These are phyloP conservation scores for Inonotus hispidus DNA, from an alignment of 1,284 basidiomycete species.

Conservation along the genomic window DNA sequence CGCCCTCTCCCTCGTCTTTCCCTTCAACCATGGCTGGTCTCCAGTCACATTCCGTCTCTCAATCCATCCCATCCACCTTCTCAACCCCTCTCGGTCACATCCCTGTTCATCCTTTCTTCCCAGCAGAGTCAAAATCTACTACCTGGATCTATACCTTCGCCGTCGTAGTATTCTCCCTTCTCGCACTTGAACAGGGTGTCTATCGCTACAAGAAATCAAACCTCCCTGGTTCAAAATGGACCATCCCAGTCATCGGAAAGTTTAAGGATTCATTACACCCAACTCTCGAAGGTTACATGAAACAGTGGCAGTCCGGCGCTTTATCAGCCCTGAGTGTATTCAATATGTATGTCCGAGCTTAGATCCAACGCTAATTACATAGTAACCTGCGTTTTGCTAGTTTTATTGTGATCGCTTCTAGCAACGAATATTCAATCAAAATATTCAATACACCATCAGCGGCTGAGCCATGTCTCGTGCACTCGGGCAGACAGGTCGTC, in stretches of 20 bases:
- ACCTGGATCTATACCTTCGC: conserved; percentile 64
- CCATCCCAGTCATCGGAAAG: conserved; percentile 91
- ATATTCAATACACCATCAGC: conserved; percentile 88
- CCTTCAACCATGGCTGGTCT: conserved; percentile 1
- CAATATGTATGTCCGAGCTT: conserved; percentile 73
- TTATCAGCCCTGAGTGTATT: conserved; percentile 89
- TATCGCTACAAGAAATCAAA: conserved; percentile 85
- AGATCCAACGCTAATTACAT: conserved; percentile 6
- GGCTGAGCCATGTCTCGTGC: conserved; percentile 91
- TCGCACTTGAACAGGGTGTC: conserved; percentile 76
- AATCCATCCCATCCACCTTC: conserved; percentile 7
- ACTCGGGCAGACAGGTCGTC: conserved; percentile 88
- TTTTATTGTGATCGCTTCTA: conserved; percentile 95
- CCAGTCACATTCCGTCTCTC: conserved; percentile 7
- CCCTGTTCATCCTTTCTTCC: conserved; percentile 13
- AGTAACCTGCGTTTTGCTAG: conserved; percentile 36
- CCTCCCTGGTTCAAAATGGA: conserved; percentile 85
- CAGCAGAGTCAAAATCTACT: conserved; percentile 18
- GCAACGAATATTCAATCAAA: conserved; percentile 86
- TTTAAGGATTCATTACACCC: conserved; percentile 88
- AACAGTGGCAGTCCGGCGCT: conserved; percentile 82
- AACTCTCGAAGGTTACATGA: conserved; percentile 84
- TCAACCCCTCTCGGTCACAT: conserved; percentile 9
- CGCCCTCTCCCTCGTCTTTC: background rate
- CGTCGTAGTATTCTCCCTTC: conserved; percentile 57